These are phyloP conservation scores for Eimeria praecox DNA, from an alignment of 169 alveolate genomes.

Conservation along the genomic window DNA sequence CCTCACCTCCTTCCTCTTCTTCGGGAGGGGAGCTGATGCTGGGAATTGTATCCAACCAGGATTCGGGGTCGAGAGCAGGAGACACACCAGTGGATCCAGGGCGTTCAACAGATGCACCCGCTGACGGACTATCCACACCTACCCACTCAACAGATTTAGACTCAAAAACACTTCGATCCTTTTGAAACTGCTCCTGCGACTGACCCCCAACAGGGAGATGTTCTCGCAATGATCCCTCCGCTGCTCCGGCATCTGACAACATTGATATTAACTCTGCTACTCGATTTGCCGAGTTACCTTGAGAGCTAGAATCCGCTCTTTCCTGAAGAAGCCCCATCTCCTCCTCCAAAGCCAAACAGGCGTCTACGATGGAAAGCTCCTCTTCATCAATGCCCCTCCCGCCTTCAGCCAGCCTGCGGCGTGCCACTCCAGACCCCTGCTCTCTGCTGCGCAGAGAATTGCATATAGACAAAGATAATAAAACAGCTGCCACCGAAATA, in stretches of 20 bases:
- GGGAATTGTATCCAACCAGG: background rate
- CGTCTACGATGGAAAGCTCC: background rate
- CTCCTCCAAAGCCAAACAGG: background rate
- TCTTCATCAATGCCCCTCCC: constrained; percentile 3
- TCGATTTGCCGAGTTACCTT: background rate
- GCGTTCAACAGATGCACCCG: background rate
- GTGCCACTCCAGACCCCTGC: background rate
- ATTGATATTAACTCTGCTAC: background rate
- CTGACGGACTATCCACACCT: background rate
- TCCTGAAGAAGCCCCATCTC: constrained; percentile 1
- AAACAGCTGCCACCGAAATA: background rate
- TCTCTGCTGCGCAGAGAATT: background rate
- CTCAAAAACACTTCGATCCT: background rate
- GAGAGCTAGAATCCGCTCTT: background rate
- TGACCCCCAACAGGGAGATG: background rate
- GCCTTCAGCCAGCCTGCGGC: background rate
- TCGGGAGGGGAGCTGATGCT: background rate
- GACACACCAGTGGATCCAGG: background rate
- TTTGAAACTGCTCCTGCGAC: background rate
- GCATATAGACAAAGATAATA: background rate
- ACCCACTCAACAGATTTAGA: background rate
- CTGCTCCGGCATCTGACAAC: background rate
- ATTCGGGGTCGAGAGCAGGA: background rate
- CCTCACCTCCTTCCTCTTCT: background rate
- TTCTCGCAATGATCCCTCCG: background rate